phyloP scores from a whole-genome alignment of 1,284 basidiomycete genomes.

The Sphaerobolus stellatus region DNA sequence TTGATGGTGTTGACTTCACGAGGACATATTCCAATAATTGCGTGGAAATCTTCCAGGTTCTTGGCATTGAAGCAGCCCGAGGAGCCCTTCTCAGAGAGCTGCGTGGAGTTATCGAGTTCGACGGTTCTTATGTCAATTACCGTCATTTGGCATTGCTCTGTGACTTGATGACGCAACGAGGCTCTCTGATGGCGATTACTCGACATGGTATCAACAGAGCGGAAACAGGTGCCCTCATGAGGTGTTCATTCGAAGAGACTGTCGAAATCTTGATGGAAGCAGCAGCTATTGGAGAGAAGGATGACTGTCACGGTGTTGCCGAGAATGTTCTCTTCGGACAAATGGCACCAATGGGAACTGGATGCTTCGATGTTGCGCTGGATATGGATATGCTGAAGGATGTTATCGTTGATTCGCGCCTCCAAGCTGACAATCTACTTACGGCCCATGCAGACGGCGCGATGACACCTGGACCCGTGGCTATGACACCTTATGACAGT shows the following conservation, averaged over 20 bases:
- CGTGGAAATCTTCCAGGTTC: constrained; percentile 93
- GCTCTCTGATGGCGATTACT: constrained; percentile 96
- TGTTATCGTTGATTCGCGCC: constrained; percentile 94
- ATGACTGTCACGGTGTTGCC: constrained; percentile 96
- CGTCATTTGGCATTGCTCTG: constrained; percentile 93
- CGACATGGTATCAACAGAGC: constrained; percentile 99
- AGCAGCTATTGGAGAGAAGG: constrained; percentile 95
- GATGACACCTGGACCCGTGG: constrained; percentile 87
- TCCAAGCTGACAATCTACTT: constrained; percentile 86
- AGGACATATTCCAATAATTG: constrained; percentile 97
- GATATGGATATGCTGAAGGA: constrained; percentile 99
- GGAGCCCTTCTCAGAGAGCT: constrained; percentile 92
- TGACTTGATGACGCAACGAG: constrained; percentile 98
- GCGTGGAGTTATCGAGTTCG: constrained; percentile 95
- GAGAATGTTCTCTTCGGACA: constrained; percentile 99
- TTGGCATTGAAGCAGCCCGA: constrained; percentile 97
- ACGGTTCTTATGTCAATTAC: constrained; percentile 99
- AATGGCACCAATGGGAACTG: constrained; percentile 97
- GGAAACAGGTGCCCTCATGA: constrained; percentile 95
- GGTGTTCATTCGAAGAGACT: constrained; percentile 99
- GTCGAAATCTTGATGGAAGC: constrained; percentile 99
- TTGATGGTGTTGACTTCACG: constrained; percentile 91
- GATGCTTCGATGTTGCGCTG: constrained; percentile 92
- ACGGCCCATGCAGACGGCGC: constrained; percentile 79
- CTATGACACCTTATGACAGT: constrained; percentile 94